Conservation (phyloP, 805 yeast genomes). For the Candida taoyuanica region DNA sequence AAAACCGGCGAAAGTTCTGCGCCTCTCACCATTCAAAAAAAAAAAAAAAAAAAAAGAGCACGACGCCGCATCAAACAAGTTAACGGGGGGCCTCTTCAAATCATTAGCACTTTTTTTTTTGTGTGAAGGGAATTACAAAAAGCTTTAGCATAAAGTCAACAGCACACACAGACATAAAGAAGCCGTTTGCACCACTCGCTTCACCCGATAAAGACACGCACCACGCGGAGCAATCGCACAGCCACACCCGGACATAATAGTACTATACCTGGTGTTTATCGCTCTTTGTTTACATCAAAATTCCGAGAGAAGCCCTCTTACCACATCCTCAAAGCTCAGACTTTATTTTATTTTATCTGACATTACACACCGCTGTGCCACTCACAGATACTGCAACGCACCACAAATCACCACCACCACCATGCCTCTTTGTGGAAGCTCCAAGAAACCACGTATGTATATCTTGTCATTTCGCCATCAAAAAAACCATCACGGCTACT, state of each 20-base stretch:
- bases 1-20: too few relatives aligned
- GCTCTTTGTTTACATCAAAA: background rate
- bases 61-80: too few relatives aligned
- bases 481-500: constrained; percentile 1
- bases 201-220: too few relatives aligned
- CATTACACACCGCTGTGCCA: background rate
- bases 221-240: too few relatives aligned
- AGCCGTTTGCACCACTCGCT: too few relatives aligned
- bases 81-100: too few relatives aligned
- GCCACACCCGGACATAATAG: background rate
- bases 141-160: too few relatives aligned
- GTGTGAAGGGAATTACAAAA: too few relatives aligned
- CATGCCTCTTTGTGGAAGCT: constrained; percentile 43
- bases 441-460: constrained; percentile 35
- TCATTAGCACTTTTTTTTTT: too few relatives aligned
- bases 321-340: background rate
- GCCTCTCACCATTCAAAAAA: too few relatives aligned
- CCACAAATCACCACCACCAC: background rate
- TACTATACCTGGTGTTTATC: background rate
- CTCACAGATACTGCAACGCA: background rate
- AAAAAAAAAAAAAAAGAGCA: too few relatives aligned
- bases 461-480: background rate
- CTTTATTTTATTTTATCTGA: background rate
- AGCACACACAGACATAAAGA: too few relatives aligned
- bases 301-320: background rate